Percentiles rank a stretch among this genome's conserved stretches.
These are phyloP conservation scores for Aspergillus sojae DNA, from an alignment of 2,329 filamentous ascomycete genomes.

Conservation along the genomic window DNA sequence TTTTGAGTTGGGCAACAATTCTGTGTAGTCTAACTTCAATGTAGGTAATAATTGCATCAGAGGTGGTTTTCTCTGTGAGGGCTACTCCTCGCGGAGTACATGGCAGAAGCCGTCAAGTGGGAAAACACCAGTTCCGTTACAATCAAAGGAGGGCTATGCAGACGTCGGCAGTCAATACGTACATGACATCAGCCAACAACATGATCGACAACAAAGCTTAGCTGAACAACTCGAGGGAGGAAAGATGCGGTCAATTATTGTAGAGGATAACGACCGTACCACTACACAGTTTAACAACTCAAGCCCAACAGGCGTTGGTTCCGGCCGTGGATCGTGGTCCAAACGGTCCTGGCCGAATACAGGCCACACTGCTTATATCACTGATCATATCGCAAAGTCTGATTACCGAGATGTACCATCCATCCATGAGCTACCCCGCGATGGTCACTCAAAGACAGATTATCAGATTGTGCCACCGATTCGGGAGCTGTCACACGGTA, in stretches of 20 bases:
- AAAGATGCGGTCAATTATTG: constrained; percentile 49
- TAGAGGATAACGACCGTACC: constrained; percentile 48
- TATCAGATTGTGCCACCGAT: constrained; percentile 46
- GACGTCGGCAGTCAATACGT: constrained; percentile 42
- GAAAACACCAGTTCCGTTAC: constrained; percentile 70
- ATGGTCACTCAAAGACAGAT: constrained; percentile 41
- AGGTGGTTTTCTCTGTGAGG: constrained; percentile 87
- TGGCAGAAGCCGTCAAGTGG: constrained; percentile 78
- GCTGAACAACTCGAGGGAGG: constrained; percentile 45
- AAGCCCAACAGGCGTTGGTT: constrained; percentile 40
- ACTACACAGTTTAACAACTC: constrained; percentile 43
- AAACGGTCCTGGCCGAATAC: constrained; percentile 43
- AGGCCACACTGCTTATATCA: constrained; percentile 39
- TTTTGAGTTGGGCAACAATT: constrained; percentile 2
- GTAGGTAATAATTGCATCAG: constrained; percentile 85
- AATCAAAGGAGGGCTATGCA: constrained; percentile 72
- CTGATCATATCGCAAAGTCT: constrained; percentile 43
- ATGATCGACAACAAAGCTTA: constrained; percentile 39
- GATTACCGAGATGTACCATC: constrained; percentile 45
- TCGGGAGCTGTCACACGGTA: constrained; percentile 41
- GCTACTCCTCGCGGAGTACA: constrained; percentile 77
- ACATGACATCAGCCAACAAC: constrained; percentile 38
- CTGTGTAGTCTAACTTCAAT: constrained; percentile 16
- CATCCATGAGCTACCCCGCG: constrained; percentile 43
- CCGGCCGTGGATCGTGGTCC: constrained; percentile 42